Percentiles rank a stretch among this genome's conserved stretches.
Conservation (phyloP, 345 rosid species). For the Trapa incisa region DNA sequence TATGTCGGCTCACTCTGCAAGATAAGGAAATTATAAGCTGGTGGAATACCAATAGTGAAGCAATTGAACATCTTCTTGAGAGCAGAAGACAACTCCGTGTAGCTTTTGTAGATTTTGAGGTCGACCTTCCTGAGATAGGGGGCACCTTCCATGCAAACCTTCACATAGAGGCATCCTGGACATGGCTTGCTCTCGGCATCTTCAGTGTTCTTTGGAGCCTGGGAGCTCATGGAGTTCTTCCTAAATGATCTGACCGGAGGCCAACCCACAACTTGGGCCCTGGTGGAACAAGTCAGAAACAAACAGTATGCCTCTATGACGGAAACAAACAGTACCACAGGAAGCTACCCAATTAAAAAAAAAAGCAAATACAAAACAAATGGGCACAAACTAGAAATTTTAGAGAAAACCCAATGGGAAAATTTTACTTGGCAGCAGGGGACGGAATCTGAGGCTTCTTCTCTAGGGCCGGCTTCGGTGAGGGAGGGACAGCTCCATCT, state of each 20-base stretch:
- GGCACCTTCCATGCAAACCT: constrained; percentile 92
- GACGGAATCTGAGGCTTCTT: constrained; percentile 1
- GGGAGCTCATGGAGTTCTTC: constrained; percentile 41
- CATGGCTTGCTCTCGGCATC: constrained; percentile 6
- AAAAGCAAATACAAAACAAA: not conserved
- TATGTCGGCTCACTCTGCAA: too few relatives aligned
- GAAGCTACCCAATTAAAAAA: too few relatives aligned
- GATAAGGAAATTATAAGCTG: not conserved
- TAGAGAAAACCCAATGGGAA: too few relatives aligned
- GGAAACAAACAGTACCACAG: too few relatives aligned
- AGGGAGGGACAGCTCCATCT: not conserved
- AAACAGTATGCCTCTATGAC: not conserved
- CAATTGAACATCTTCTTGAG: constrained; percentile 64
- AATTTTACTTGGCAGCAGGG: not conserved
- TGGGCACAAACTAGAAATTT: too few relatives aligned
- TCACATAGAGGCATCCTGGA: constrained; percentile 34
- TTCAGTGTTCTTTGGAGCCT: constrained; percentile 7
- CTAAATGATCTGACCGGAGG: constrained; percentile 84
- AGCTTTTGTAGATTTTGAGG: constrained; percentile 54
- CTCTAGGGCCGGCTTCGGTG: not conserved
- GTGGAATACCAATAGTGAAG: constrained; percentile 48
- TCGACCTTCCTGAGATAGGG: constrained; percentile 90
- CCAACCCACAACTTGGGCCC: constrained; percentile 97
- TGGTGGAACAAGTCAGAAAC: not conserved
- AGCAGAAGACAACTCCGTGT: constrained; percentile 57